A percentile compares a stretch with the other conserved stretches of the same genome.
phyloP scores from a whole-genome alignment of 176 grass and related monocot species.

The Avena sativa region DNA sequence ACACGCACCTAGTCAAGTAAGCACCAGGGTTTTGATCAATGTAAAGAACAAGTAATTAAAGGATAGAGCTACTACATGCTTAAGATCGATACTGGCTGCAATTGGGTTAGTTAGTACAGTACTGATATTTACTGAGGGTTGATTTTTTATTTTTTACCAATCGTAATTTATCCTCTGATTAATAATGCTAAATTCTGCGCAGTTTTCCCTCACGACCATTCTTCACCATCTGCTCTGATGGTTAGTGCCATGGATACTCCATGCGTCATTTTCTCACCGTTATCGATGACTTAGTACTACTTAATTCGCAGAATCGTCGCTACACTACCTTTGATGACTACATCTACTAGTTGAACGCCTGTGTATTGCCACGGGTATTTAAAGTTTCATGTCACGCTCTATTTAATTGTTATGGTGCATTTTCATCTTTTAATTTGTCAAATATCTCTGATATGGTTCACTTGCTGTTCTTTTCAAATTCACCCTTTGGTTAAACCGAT shows the following conservation, averaged over 20 bases:
- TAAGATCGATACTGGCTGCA: neutral
- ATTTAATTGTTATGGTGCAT: too few species aligned
- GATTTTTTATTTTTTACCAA: neutral
- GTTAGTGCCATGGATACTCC: neutral
- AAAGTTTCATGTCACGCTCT: too few species aligned
- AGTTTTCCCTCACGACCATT: neutral
- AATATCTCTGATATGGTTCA: too few species aligned
- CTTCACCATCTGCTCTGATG: neutral
- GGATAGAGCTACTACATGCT: neutral
- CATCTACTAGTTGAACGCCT: too few species aligned
- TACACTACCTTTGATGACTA: neutral
- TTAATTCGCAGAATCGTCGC: neutral
- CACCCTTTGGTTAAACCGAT: too few species aligned
- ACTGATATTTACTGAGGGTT: neutral
- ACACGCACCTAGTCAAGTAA: neutral
- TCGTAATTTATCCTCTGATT: neutral
- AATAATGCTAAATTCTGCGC: neutral
- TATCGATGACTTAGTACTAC: neutral
- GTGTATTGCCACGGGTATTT: too few species aligned
- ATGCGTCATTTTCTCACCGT: slow-evolving; percentile 24
- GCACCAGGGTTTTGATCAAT: neutral
- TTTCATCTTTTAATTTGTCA: too few species aligned
- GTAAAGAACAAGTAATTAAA: neutral
- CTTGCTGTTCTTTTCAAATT: too few species aligned
- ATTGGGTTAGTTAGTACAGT: neutral